Conservation (phyloP, 768 basidiomycete species). For the Hypholoma sublateritium region DNA sequence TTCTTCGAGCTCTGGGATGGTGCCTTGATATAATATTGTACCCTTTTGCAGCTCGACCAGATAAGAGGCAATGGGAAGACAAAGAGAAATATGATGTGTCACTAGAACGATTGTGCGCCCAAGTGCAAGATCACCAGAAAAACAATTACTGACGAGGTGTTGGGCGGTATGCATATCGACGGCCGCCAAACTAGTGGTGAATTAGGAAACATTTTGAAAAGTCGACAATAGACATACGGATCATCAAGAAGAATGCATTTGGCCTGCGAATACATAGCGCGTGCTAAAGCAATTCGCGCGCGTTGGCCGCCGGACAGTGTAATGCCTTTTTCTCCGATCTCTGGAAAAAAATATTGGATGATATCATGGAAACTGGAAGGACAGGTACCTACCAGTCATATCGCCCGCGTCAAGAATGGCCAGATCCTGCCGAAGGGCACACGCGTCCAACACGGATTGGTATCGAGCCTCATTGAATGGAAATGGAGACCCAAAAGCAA, state of each 20-base stretch:
- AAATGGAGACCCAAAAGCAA: conserved; percentile 65
- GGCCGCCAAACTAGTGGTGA: conserved; percentile 51
- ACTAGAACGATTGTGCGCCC: conserved; percentile 78
- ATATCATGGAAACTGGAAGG: background rate
- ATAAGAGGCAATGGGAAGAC: conserved; percentile 66
- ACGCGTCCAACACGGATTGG: conserved; percentile 66
- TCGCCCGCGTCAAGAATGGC: conserved; percentile 75
- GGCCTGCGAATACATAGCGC: conserved; percentile 76
- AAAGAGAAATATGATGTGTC: conserved; percentile 78
- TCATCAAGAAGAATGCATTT: conserved; percentile 69
- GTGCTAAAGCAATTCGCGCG: conserved; percentile 73
- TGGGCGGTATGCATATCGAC: conserved; percentile 80
- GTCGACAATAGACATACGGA: conserved; percentile 45
- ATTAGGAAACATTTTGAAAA: background rate
- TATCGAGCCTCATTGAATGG: conserved; percentile 68
- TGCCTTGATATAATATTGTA: conserved; percentile 46
- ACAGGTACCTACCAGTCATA: conserved; percentile 53
- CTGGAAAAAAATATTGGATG: conserved; percentile 24
- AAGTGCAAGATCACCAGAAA: conserved; percentile 59
- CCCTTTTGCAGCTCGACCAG: conserved; percentile 63
- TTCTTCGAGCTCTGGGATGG: conserved; percentile 45
- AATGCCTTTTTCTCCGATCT: conserved; percentile 83
- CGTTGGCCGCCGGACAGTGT: conserved; percentile 74
- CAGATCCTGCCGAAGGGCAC: conserved; percentile 72
- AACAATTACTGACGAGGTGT: conserved; percentile 63